Evolutionary conservation across 768 basidiomycete species (phyloP).

Genomic region (Leccinum aurantiacum): DNA sequence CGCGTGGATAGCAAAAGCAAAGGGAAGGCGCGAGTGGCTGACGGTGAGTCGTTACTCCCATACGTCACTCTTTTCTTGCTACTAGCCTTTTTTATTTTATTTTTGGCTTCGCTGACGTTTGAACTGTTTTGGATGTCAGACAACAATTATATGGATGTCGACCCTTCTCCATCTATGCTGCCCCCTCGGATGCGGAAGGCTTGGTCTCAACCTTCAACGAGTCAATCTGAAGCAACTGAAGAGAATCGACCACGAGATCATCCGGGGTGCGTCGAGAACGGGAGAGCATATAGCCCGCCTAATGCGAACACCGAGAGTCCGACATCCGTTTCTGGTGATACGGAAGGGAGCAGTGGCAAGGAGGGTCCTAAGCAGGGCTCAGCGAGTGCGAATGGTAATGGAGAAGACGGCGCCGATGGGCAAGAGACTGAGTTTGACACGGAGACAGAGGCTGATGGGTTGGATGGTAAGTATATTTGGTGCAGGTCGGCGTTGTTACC

Average conservation of each 20-base stretch:
- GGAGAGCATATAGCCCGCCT: slow-evolving; percentile 18
- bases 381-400: slow-evolving; percentile 5
- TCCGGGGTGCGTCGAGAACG: slow-evolving; percentile 1
- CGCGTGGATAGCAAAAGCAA: slow-evolving; percentile 18
- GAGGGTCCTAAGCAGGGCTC: background rate
- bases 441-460: slow-evolving; percentile 30
- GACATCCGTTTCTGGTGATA: slow-evolving; percentile 10
- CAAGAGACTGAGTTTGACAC: slow-evolving; percentile 35
- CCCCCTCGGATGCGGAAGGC: slow-evolving; percentile 66
- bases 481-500: background rate
- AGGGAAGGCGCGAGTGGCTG: slow-evolving; percentile 14
- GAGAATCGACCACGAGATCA: slow-evolving; percentile 2
- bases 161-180: slow-evolving; percentile 30
- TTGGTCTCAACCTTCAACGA: slow-evolving; percentile 30
- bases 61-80: background rate
- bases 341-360: slow-evolving; percentile 2
- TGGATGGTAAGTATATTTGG: slow-evolving; percentile 20
- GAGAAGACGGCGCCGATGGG: slow-evolving; percentile 20
- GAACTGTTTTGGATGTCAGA: slow-evolving; percentile 2
- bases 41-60: slow-evolving; percentile 21
- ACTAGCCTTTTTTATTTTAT: background rate
- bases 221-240: slow-evolving; percentile 6
- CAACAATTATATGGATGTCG: slow-evolving; percentile 16
- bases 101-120: background rate
- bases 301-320: slow-evolving; percentile 22